Base-by-base conservation (phyloP, 495 filamentous ascomycete genomes). In the Penicillium lagena region DNA sequence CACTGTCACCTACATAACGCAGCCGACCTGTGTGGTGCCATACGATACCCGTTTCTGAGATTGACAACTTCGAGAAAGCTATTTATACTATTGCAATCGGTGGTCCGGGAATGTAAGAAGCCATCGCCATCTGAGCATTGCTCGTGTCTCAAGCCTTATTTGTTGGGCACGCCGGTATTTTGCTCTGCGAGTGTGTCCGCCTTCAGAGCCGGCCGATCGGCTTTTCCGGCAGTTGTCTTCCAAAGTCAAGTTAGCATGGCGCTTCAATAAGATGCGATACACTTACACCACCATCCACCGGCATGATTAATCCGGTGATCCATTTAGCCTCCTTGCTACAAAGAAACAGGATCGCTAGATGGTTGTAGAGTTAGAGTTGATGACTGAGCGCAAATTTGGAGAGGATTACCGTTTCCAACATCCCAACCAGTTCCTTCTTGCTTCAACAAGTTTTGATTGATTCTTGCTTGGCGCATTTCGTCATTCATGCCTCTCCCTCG, bases 281-380 rank as follows among this genome's bases (percentile, higher is more conserved):
- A 31, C 38, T 30, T 41, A 47, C 45, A 2, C 45, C 45, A 33
- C 45, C 69, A 49, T 71, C 69, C 2, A 71, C 66, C 1, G 64
- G 52, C 41, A 73, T 42, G 11, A 64, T 51, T 7, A 49, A 41
- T 3, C 66, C 67, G n/a, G 67, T 71, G 10, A 72, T 63, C 64
- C 67, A 70, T 13, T 63, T 59, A n/a, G 69, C 55, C 15, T 72
- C 54, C 17, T 70, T 59, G 7, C 59, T 55, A 9, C 58, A 60
- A 9, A 72, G 49, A 29, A 70, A 71, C 2, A 52, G 45, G 1
- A 50, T 48, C 3, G 42, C 51, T 40, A 17, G 4, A 17, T 17
- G 17, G 17, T 17, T 17, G 17, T 17, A 17, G 17, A 17, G 17
- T 17, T 17, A 17, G 17, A 17, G 1, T 17, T 17, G 17, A 17